Percentiles rank a stretch among this genome's conserved stretches.
phyloP scores from a whole-genome alignment of 257 asterid genomes.

The Fraxinus anomala region DNA sequence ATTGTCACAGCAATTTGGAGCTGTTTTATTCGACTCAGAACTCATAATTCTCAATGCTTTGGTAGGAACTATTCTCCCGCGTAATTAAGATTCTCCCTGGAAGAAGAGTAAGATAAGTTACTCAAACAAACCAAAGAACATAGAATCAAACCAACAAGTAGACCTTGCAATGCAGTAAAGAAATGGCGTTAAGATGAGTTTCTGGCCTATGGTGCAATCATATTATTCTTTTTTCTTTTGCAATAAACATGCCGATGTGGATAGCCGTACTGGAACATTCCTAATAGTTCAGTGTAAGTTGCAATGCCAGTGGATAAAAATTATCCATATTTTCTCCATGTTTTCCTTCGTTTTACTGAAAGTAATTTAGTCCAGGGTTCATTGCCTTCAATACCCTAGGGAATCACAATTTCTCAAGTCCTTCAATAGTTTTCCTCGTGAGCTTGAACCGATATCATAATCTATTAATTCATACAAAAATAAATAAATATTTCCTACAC shows the following conservation, averaged over 20 bases:
- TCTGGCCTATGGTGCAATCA: too few relatives aligned
- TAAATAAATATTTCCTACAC: neutral
- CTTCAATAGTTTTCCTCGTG: neutral
- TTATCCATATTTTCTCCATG: too few relatives aligned
- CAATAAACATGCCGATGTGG: too few relatives aligned
- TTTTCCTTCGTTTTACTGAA: too few relatives aligned
- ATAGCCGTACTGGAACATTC: too few relatives aligned
- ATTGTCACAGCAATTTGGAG: slow-evolving; percentile 9
- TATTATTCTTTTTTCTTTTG: too few relatives aligned
- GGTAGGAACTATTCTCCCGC: slow-evolving; percentile 5
- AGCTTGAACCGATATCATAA: neutral
- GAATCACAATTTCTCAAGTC: neutral
- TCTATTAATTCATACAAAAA: neutral
- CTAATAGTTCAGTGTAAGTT: too few relatives aligned
- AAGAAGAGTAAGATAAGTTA: neutral
- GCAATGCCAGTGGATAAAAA: too few relatives aligned
- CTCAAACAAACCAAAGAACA: neutral
- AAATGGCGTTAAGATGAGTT: neutral
- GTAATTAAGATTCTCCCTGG: neutral
- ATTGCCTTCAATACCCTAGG: neutral
- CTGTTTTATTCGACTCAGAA: slow-evolving; percentile 26
- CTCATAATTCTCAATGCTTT: slow-evolving; percentile 46
- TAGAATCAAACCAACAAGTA: neutral
- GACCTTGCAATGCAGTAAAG: neutral
- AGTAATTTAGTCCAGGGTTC: neutral